These are phyloP conservation scores for Magnusiomyces sp. DNA, from an alignment of 1,139 yeast genomes.

Conservation along the genomic window DNA sequence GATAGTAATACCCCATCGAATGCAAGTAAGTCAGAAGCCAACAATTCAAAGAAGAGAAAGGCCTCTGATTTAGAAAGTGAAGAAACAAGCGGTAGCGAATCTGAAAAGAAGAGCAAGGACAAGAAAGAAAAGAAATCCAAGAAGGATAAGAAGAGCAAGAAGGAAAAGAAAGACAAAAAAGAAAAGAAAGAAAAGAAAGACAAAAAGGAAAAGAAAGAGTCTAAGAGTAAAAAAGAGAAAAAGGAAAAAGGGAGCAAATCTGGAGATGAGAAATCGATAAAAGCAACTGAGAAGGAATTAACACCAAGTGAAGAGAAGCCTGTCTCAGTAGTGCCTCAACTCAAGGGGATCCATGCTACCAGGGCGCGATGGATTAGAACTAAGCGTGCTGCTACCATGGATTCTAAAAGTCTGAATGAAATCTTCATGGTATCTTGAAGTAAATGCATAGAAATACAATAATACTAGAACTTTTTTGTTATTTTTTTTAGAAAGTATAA, in stretches of 20 bases:
- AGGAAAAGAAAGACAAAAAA: slow-evolving; percentile 22
- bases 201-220: slow-evolving; percentile 19
- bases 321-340: not conserved
- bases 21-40: no score
- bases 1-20: no score
- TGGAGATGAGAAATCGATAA: not conserved
- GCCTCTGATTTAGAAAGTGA: slow-evolving; percentile 27
- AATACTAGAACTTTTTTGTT: no score
- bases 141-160: slow-evolving; percentile 24
- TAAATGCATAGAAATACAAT: no score
- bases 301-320: slow-evolving; percentile 27
- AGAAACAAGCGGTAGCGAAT: slow-evolving; percentile 15
- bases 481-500: no score
- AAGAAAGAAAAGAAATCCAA: slow-evolving; percentile 30
- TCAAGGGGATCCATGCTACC: slow-evolving; percentile 28
- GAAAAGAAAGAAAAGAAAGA: slow-evolving; percentile 19
- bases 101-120: slow-evolving; percentile 27
- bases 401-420: slow-evolving; percentile 78
- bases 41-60: slow-evolving; percentile 35
- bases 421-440: slow-evolving; percentile 95
- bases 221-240: slow-evolving; percentile 20
- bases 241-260: slow-evolving; percentile 15
- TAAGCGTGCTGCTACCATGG: slow-evolving; percentile 86
- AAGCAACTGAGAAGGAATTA: slow-evolving; percentile 14
- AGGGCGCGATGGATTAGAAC: slow-evolving; percentile 82